Base-by-base conservation (phyloP, 768 basidiomycete species). In the Termitomyces sp. region DNA sequence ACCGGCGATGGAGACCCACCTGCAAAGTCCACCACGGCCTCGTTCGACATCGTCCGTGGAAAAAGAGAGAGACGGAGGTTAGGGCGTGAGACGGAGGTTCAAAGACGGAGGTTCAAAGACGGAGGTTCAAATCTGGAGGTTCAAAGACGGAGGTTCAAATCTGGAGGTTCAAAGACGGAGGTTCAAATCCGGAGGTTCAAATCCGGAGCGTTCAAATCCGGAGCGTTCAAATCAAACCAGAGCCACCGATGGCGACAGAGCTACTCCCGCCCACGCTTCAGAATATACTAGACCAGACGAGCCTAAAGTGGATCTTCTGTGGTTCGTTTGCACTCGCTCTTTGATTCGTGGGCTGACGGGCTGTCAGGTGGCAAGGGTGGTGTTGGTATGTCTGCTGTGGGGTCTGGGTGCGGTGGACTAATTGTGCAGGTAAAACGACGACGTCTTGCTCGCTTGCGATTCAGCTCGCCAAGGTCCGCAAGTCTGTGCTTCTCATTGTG, bases 291-390 rank as follows among this genome's bases (percentile, higher is more conserved):
- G 95, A 98, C 71, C 96, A 99, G 73, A 86, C 82, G 62, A 85
- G 86, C 23, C 73, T 98, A 59, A 97, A 98, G 70, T 99, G 96
- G 96, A 98, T 99, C 68, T 99, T 99, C 69, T 98, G 97, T 68
- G 96, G 96, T 84, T 72, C 58, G 89, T 82, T 10, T 9, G 9
- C 14, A 9, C 17, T 30, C 54, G 14, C 17, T 30, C 59, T 55
- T 35, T 32, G 46, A 49, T 34, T 49, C 28, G 34, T 28, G 25
- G 16, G 5, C 52, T 51, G 40, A 53, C 45, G 25, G 55, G 51
- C 57, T 63, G 56, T 61, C 66, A 97, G 94, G 95, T 79, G 95
- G 95, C 52, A 98, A 98, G 82, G 97, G 93, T 73, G 97, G 95
- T 78, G 97, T 98, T 61, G 94, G 95, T 89, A 70, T 71, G 89